Percentiles rank a stretch among this genome's conserved stretches.
Conservation (phyloP, 1,284 basidiomycete species). For the Sporisorium graminicola region DNA sequence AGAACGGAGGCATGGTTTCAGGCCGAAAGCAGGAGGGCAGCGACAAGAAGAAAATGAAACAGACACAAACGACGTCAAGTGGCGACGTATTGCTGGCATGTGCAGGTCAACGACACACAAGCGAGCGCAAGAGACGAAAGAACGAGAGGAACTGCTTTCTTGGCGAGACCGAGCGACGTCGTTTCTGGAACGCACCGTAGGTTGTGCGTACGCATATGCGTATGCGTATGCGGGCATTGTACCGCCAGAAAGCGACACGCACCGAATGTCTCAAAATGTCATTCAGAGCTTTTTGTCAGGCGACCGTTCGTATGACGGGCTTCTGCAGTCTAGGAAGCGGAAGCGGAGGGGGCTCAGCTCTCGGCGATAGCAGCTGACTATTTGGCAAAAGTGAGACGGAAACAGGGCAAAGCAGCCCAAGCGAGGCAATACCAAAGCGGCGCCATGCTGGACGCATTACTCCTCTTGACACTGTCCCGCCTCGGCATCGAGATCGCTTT, state of each 20-base stretch:
- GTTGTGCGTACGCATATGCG: no score
- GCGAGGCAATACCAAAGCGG: not conserved
- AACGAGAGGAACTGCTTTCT: no score
- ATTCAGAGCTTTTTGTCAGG: not conserved
- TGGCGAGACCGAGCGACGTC: not conserved
- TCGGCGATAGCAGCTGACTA: not conserved
- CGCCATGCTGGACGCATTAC: no score
- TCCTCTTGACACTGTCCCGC: not conserved
- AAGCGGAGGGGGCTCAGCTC: no score
- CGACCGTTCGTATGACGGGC: not conserved
- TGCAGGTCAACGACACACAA: not conserved
- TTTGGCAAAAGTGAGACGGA: not conserved
- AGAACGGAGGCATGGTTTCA: no score
- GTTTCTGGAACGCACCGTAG: not conserved
- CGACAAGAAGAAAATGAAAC: not conserved
- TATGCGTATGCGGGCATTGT: not conserved
- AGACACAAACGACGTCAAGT: conserved; percentile 16
- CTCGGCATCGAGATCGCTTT: no score
- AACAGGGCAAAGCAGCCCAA: not conserved
- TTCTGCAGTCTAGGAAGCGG: not conserved
- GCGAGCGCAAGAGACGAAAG: not conserved
- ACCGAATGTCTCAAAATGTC: not conserved
- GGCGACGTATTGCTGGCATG: conserved; percentile 28
- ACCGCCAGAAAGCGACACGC: not conserved
- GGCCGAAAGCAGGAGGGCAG: not conserved